A percentile compares a stretch with the other conserved stretches of the same genome.
Evolutionary conservation across 495 filamentous ascomycete species (phyloP).

Genomic region (Hypoxylon perforatum): DNA sequence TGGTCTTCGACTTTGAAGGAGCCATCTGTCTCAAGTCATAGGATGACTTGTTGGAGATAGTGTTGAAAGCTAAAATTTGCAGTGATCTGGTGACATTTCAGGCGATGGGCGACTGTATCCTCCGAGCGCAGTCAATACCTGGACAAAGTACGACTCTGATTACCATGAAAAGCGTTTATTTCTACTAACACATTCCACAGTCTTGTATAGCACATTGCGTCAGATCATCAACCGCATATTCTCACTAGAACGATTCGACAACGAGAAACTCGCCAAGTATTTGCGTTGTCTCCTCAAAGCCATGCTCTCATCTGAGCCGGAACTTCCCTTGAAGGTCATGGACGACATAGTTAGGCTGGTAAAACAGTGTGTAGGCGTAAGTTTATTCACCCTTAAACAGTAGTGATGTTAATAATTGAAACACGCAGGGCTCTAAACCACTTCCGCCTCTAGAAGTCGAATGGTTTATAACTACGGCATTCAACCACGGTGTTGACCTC

Average conservation of each 20-base stretch:
- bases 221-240: conserved; percentile 73
- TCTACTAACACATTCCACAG: conserved; percentile 41
- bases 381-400: conserved; percentile 5
- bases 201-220: conserved; percentile 62
- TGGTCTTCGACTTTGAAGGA: conserved; percentile 83
- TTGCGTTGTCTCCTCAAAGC: conserved; percentile 77
- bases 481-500: conserved; percentile 81
- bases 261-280: conserved; percentile 72
- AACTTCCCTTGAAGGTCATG: conserved; percentile 63
- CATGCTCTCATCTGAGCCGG: conserved; percentile 60
- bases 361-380: conserved; percentile 54
- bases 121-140: conserved; percentile 64
- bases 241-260: conserved; percentile 61
- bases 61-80: conserved; percentile 62
- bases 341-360: conserved; percentile 66
- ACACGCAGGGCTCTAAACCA: conserved; percentile 50
- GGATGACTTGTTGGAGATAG: conserved; percentile 70
- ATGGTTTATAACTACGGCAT: conserved; percentile 78
- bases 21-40: conserved; percentile 72
- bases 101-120: conserved; percentile 69
- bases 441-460: conserved; percentile 80
- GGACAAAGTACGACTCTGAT: conserved; percentile 52
- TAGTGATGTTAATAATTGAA: conserved; percentile 5
- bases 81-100: conserved; percentile 54
- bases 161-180: not conserved